A percentile compares a stretch with the other conserved stretches of the same genome.
phyloP scores from a whole-genome alignment of 2,329 filamentous ascomycete genomes.

The Alternaria novae-zelandiae region DNA sequence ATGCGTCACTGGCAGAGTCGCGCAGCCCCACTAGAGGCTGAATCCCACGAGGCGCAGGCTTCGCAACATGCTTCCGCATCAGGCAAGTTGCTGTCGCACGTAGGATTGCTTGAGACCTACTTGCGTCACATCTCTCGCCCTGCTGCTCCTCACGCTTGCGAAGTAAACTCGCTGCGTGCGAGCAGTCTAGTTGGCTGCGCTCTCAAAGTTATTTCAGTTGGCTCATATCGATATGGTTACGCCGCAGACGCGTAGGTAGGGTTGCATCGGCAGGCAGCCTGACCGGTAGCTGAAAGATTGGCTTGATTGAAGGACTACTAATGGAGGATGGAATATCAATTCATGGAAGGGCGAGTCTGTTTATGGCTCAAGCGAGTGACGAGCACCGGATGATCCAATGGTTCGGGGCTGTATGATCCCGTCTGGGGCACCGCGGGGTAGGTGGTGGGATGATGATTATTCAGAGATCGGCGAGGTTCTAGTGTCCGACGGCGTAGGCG shows the following conservation, averaged over 20 bases:
- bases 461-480: constrained; percentile 18
- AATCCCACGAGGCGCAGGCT: constrained; percentile 4
- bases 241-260: constrained; percentile 12
- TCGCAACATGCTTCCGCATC: constrained; percentile 13
- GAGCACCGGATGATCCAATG: constrained; percentile 16
- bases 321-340: constrained; percentile 6
- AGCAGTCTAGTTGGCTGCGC: neutral
- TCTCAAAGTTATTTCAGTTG: neutral
- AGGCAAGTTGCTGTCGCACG: neutral
- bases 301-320: constrained; percentile 10
- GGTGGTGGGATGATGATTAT: constrained; percentile 11
- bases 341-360: constrained; percentile 3
- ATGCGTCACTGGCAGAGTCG: constrained; percentile 5
- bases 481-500: neutral
- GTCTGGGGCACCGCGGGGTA: constrained; percentile 25
- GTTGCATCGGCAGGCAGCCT: constrained; percentile 12
- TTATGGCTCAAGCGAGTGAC: constrained; percentile 5
- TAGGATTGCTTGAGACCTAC: constrained; percentile 2
- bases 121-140: neutral
- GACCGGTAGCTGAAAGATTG: constrained; percentile 10
- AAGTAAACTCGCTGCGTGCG: neutral
- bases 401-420: constrained; percentile 16
- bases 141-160: constrained; percentile 1
- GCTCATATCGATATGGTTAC: neutral
- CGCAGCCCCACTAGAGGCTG: constrained; percentile 9